phyloP scores from a whole-genome alignment of 1,284 basidiomycete species.

The Naganishia sp. region DNA sequence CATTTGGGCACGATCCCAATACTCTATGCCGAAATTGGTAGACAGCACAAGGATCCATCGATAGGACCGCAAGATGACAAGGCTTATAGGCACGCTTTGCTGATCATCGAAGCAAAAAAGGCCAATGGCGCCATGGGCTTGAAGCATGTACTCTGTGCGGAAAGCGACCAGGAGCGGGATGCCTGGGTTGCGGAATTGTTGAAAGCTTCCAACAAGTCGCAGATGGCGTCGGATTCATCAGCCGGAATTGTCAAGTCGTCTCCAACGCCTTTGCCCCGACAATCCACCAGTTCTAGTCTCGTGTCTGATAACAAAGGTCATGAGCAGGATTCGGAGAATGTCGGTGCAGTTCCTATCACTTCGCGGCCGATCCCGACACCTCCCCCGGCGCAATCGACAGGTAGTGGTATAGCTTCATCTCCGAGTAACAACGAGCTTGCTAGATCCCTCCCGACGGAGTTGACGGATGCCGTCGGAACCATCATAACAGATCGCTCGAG shows the following conservation, averaged over 20 bases:
- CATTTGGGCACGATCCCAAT: slow-evolving; percentile 86
- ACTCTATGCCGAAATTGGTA: slow-evolving; percentile 81
- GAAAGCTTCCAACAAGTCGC: slow-evolving; percentile 28
- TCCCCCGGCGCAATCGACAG: neutral
- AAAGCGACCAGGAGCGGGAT: slow-evolving; percentile 89
- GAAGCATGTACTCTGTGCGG: slow-evolving; percentile 91
- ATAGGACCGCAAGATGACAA: slow-evolving; percentile 70
- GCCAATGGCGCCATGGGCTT: slow-evolving; percentile 61
- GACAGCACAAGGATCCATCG: slow-evolving; percentile 61
- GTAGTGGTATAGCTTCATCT: slow-evolving; percentile 15
- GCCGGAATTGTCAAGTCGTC: slow-evolving; percentile 5
- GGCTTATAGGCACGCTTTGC: slow-evolving; percentile 93
- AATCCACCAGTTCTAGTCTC: slow-evolving; percentile 62
- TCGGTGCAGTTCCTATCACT: neutral
- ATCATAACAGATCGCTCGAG: neutral
- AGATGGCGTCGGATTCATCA: slow-evolving; percentile 5
- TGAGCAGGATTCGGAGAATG: neutral
- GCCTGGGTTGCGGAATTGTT: slow-evolving; percentile 93
- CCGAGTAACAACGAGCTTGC: slow-evolving; percentile 23
- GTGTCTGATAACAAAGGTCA: slow-evolving; percentile 36
- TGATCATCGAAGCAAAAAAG: slow-evolving; percentile 75
- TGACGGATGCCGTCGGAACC: neutral
- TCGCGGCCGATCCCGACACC: neutral
- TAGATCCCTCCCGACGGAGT: slow-evolving; percentile 23
- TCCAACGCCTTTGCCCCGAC: slow-evolving; percentile 57